These are phyloP conservation scores for Miamiensis avidus DNA, from an alignment of 169 alveolate genomes.

Conservation along the genomic window DNA sequence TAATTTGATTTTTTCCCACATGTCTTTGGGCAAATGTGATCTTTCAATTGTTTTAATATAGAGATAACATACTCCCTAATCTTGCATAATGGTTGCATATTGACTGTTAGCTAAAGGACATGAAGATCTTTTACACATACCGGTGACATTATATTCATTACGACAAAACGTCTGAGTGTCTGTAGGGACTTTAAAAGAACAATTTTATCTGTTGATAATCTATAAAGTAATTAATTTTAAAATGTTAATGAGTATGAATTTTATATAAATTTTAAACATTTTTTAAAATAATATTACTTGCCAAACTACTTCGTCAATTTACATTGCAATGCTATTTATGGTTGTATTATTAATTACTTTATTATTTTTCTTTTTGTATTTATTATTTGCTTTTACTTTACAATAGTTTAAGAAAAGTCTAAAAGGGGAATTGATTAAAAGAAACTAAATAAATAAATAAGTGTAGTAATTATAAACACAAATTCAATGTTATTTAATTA, in stretches of 20 bases:
- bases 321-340: constrained; percentile 49
- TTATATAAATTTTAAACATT: too few relatives aligned
- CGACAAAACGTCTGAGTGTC: constrained; percentile 86
- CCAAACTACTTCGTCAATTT: constrained; percentile 89
- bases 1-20: constrained; percentile 96
- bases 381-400: not conserved
- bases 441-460: too few relatives aligned
- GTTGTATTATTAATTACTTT: not conserved
- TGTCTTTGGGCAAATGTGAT: constrained; percentile 96
- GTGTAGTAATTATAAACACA: not conserved
- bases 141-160: constrained; percentile 96
- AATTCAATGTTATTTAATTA: too few relatives aligned
- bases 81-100: constrained; percentile 97
- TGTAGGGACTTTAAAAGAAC: constrained; percentile 87
- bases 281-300: too few relatives aligned
- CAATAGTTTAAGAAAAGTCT: not conserved
- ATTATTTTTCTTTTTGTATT: too few relatives aligned
- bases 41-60: constrained; percentile 98
- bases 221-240: too few relatives aligned
- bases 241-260: not conserved
- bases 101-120: constrained; percentile 98
- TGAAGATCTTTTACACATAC: constrained; percentile 96
- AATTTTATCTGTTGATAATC: constrained; percentile 79
- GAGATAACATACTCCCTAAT: constrained; percentile 94
- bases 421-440: too few relatives aligned